phyloP scores from a whole-genome alignment of 495 filamentous ascomycete species.

The Hyaloscypha variabilis region DNA sequence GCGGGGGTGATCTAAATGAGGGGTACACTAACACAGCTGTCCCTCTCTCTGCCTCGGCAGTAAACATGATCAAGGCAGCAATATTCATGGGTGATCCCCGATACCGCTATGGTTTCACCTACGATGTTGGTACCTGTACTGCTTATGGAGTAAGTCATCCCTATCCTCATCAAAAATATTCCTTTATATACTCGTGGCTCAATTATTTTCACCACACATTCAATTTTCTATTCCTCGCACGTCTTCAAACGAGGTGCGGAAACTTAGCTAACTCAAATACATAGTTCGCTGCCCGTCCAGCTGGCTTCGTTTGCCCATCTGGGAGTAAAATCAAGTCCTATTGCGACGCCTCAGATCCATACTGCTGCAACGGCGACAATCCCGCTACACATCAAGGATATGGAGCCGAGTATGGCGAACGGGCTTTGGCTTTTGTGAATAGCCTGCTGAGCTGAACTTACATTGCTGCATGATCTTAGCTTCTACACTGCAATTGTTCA shows the following conservation, averaged over 20 bases:
- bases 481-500: too few relatives aligned
- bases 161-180: neutral
- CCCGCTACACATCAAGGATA: conserved; percentile 61
- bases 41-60: conserved; percentile 46
- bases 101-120: conserved; percentile 53
- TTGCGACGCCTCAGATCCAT: conserved; percentile 64
- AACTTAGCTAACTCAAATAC: neutral
- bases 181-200: too few relatives aligned
- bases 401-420: conserved; percentile 57
- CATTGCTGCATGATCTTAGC: neutral
- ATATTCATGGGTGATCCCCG: conserved; percentile 68
- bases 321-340: conserved; percentile 60
- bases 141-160: conserved; percentile 55
- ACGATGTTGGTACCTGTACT: conserved; percentile 64
- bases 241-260: neutral
- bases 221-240: too few relatives aligned
- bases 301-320: conserved; percentile 55
- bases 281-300: conserved; percentile 58
- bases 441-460: conserved; percentile 37
- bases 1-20: conserved; percentile 56
- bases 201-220: too few relatives aligned
- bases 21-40: conserved; percentile 51
- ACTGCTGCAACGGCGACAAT: conserved; percentile 66
- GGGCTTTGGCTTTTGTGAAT: conserved; percentile 58
- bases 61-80: conserved; percentile 58